Percentiles rank a stretch among this genome's conserved stretches.
phyloP scores from a whole-genome alignment of 306 rosid species.

The Arachis stenosperma region DNA sequence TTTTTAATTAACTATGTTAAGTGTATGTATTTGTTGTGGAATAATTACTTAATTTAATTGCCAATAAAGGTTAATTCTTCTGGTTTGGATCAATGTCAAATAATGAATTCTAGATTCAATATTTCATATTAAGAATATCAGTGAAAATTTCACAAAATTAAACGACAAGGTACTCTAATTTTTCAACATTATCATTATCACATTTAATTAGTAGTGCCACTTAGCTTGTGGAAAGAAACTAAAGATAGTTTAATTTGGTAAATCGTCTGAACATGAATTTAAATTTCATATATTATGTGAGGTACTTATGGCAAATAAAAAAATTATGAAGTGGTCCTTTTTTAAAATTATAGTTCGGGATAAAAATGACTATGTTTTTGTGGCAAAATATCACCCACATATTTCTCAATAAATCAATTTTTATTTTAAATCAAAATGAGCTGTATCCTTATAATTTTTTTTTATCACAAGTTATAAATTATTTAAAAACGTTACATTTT shows the following conservation, averaged over 20 bases:
- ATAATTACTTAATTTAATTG: neutral
- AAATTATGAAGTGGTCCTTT: too few relatives aligned
- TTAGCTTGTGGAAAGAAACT: neutral
- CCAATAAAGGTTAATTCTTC: neutral
- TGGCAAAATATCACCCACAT: too few relatives aligned
- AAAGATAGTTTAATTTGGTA: neutral
- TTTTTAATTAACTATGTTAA: neutral
- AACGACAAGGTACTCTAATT: neutral
- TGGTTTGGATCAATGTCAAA: neutral
- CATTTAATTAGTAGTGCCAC: neutral
- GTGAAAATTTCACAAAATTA: too few relatives aligned
- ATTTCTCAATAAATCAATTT: too few relatives aligned
- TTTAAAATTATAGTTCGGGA: too few relatives aligned
- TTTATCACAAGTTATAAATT: too few relatives aligned
- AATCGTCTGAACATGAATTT: slow-evolving; percentile 11
- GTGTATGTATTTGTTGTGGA: neutral
- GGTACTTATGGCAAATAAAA: neutral
- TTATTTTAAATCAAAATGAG: too few relatives aligned
- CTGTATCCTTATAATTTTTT: too few relatives aligned
- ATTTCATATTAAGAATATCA: neutral
- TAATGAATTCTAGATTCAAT: neutral
- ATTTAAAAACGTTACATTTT: too few relatives aligned
- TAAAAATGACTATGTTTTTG: too few relatives aligned
- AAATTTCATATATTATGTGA: neutral
- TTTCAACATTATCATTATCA: neutral